Base-by-base conservation (phyloP, 2,329 filamentous ascomycete genomes). In the Plectosphaerella sp. region DNA sequence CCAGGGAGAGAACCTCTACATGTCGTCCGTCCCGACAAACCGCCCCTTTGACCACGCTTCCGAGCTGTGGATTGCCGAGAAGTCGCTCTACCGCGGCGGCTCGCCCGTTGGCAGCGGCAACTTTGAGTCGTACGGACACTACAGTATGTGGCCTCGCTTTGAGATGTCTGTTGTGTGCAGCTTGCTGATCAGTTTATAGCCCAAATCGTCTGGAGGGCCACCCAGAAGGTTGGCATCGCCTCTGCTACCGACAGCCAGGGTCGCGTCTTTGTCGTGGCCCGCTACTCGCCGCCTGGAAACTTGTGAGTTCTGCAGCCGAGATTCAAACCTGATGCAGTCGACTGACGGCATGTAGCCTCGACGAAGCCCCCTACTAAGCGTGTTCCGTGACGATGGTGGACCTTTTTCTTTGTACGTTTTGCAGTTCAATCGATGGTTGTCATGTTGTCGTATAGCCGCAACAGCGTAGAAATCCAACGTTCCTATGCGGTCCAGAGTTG, bases 1-100 rank as follows among this genome's bases (percentile, higher is more conserved):
- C 24, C 46, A 56, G 50, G 54, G 54, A 20, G 54, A 56, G 39
- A 54, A 54, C 48, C 41, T 56, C 41, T 52, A 52, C 12, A 48
- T 12, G 6, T 16, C 33, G 45, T 45, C 43, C 18, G 45, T 36
- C 47, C 46, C 46, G 4, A 45, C 49, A 41, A 35, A 24, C 20
- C 24, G 33, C 14, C 46, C 18, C 6, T 45, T 48, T 47, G 14
- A 52, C 15, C 43, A 45, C 14, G 49, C 18, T n/a, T 43, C 48
- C 9, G 39, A 56, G 46, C 28, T 36, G 11, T 56, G 54, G 54
- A 41, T 56, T n/a, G 18, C 50, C 11, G 54, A 56, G 45, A 47
- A 52, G 49, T 12, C 36, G 1, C 12, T 22, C 25, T 56, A 56
- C 22, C 22, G 22, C 48, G 9, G 50, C 14, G 16, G 16, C 5